These are phyloP conservation scores for Parasitella parasitica DNA, from an alignment of 371 early-diverging fungal species.

Conservation along the genomic window DNA sequence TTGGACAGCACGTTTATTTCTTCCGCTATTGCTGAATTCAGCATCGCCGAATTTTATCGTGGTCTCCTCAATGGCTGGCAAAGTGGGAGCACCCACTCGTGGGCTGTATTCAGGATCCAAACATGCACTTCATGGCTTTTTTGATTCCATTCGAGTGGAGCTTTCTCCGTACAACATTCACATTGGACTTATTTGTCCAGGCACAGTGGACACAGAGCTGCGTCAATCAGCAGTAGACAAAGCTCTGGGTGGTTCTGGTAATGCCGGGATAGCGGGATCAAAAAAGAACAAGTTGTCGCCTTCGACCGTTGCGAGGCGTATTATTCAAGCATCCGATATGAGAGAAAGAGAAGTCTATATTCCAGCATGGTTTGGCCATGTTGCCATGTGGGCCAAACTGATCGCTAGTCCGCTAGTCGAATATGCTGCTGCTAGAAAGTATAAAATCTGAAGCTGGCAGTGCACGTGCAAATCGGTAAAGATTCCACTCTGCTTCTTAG, in stretches of 20 bases:
- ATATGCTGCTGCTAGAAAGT: constrained; percentile 53
- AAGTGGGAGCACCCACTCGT: constrained; percentile 81
- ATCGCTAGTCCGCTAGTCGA: constrained; percentile 67
- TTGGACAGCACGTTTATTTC: constrained; percentile 54
- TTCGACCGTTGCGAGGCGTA: constrained; percentile 55
- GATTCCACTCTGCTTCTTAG: neutral
- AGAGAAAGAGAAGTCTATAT: constrained; percentile 61
- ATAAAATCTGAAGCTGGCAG: constrained; percentile 16
- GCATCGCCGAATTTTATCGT: constrained; percentile 65
- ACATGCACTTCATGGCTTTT: constrained; percentile 85
- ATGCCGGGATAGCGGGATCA: constrained; percentile 46
- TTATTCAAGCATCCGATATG: constrained; percentile 62
- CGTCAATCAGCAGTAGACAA: constrained; percentile 70
- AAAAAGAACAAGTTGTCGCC: constrained; percentile 65
- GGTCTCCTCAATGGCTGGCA: constrained; percentile 81
- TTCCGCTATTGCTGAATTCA: constrained; percentile 57
- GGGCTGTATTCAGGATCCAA: constrained; percentile 81
- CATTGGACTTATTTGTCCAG: constrained; percentile 74
- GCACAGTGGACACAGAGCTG: constrained; percentile 76
- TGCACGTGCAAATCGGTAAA: neutral
- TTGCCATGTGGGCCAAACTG: constrained; percentile 52
- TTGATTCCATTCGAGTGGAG: constrained; percentile 82
- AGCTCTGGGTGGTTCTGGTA: constrained; percentile 5
- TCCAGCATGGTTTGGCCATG: constrained; percentile 61
- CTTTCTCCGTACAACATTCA: constrained; percentile 55